Base-by-base conservation (phyloP, 2,329 filamentous ascomycete species). In the Apiospora phragmitis region DNA sequence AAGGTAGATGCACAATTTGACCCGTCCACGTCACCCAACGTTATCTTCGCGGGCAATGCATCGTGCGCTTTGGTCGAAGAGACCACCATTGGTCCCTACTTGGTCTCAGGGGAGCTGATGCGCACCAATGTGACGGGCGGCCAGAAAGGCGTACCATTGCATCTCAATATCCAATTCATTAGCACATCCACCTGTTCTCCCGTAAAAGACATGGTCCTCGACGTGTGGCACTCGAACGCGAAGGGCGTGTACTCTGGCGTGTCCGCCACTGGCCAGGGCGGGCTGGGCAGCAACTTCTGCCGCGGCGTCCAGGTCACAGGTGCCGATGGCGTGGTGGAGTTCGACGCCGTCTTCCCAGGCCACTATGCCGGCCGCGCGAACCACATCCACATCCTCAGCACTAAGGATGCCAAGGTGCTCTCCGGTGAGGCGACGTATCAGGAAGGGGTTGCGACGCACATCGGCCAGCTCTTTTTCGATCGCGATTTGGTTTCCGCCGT, bases 381-480 rank as follows among this genome's bases (percentile, higher is more conserved):
- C 1, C 86, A 88, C 77, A 85, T 85, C 65, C 86, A 88, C 74
- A 76, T 87, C 67, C 77, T 85, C 69, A 81, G 83, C 4, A 85
- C 87, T 76, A 70, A 78, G 51, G 80, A 81, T 71, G 81, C 79
- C 18, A 81, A 78, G 1, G 69, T 78, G 32, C 72, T 76, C 8
- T 59, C 51, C 29, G 14, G 32, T 9, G 49, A 76, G 21, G 85
- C 85, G 75, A 74, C 86, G 76, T 86, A 85, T 69, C 87, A 88
- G 72, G 79, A 80, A 45, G 86, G 83, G 83, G 82, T 80, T 67
- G 84, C 88, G 70, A 85, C 86, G 4, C 89, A 92, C 80, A 84
- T 91, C 49, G 90, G 90, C n/a, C 90, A 92, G 77, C 76, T 90
- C 67, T 92, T 89, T 83, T 89, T 91, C 77, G 88, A 91, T 77